Base-by-base conservation (phyloP, 139 green algal species). In the Asterochloris erici region DNA sequence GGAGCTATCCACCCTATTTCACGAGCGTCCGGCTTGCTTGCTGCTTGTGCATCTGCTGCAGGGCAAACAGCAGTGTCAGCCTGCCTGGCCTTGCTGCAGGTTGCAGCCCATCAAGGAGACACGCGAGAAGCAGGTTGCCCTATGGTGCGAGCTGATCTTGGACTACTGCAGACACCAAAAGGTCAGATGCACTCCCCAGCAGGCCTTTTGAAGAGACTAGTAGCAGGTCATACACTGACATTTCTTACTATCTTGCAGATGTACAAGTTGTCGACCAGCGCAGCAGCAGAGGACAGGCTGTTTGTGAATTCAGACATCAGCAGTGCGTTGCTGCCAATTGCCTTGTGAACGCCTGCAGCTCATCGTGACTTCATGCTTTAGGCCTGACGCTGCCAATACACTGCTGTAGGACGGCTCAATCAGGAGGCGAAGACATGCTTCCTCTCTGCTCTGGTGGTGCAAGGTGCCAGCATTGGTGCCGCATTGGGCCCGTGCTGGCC, bases 91-190 rank as follows among this genome's bases (percentile, higher is more conserved):
- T 62, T 27, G 0, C 4, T 68, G 82, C 92, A 97, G 93, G 26
- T 81, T 95, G 12, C 94, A 97, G 84, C 93, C 94, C 0, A 88
- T 97, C 16, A 90, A 94, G 81, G 94, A 97, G 84, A 96, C 93
- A 15, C 78, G 90, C 73, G 85, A 94, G 27, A 96, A 93, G 84
- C 94, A 97, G 86, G 85, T 85, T 38, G 81, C 79, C 13, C 82
- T 95, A 29, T 97, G 94, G 94, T 83, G 86, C 26, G 87, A 90
- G 29, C 86, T 97, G 0, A 93, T 97, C 13, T 83, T 96, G 0
- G 77, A 78, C 0, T 97, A 93, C 81, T 97, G 94, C 81, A 85
- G 85, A 60, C 85, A 93, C 66, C 81, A 91, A 62, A 94, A 92
- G 90, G 92, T 91, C 38, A 54, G 38, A 54, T 54, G 38, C 38